These are phyloP conservation scores for Pyrus hybrid DNA, from an alignment of 331 rosid species.

Conservation along the genomic window DNA sequence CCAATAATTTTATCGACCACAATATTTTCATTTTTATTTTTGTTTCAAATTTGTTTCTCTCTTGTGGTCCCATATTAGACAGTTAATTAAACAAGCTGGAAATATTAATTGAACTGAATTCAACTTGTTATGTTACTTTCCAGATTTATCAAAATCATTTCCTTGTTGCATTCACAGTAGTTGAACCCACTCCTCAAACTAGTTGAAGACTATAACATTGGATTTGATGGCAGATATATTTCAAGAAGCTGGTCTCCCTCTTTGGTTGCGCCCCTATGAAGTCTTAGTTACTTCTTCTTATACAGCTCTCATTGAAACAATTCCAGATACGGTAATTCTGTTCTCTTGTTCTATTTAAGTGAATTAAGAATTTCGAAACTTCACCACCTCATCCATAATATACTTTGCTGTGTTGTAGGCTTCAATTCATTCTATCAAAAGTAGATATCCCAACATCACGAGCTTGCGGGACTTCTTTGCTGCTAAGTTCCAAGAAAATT, in stretches of 20 bases:
- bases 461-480: slow-evolving; percentile 82
- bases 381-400: not conserved
- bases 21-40: not conserved
- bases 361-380: slow-evolving; percentile 3
- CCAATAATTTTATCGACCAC: not conserved
- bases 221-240: too few species aligned
- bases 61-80: not conserved
- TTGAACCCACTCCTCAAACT: not conserved
- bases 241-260: slow-evolving; percentile 99
- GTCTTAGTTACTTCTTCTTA: slow-evolving; percentile 88
- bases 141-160: not conserved
- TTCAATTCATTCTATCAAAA: slow-evolving; percentile 89
- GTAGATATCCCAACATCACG: too few species aligned
- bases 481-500: slow-evolving; percentile 83
- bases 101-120: not conserved
- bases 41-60: not conserved
- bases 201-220: slow-evolving; percentile 24
- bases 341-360: slow-evolving; percentile 4
- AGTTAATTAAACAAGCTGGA: not conserved
- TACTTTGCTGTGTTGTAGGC: slow-evolving; percentile 49
- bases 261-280: slow-evolving; percentile 97
- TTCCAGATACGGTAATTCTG: slow-evolving; percentile 80
- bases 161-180: not conserved
- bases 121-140: not conserved
- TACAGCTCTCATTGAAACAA: slow-evolving; percentile 93